Evolutionary conservation across 139 green algal genomes (phyloP), one percentile per base, ranked within the genome.

Genomic region (Chlamydomonas incerta): DNA sequence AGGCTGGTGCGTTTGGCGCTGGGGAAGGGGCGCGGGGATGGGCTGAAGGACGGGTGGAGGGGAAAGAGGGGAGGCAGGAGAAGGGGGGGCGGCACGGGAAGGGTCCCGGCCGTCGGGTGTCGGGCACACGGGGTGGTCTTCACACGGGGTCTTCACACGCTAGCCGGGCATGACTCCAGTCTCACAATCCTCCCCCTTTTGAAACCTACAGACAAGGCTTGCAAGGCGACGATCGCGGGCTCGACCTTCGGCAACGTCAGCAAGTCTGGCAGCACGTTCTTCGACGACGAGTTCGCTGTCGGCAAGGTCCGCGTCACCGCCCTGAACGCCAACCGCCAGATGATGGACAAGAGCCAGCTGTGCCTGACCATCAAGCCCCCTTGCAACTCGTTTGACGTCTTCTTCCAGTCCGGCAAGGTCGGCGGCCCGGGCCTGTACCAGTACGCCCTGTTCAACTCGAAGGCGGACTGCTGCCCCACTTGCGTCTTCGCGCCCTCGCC

Each of bases 381-480:
- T 31, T 85, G 79, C 66, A 41, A 34, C 66, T 33, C 18, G 0
- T 85, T 85, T 31, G 79, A 85, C 21, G 47, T 57, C 0, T 85
- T 85, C 50, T 85, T 76, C 47, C 31, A 76, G 47, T 66, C 79
- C 3, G 33, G n/a, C 26, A 85, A 75, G 46, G 20, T 85, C 1
- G 79, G 79, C 14, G 79, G 10, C 9, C 26, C 79, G 1, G 79
- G 79, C 3, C 31, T 85, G 21, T 85, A 52, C 79, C 79, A 85
- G 33, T 85, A 85, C 33, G 65, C 79, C 2, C 1, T 33, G 21
- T 85, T 85, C 66, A 66, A 85, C 50, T 4, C 26, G 2, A 29
- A 60, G 29, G 65, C 75, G 23, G 26, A 82, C 28, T 90, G 87
- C 81, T 88, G 87, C 55, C 71, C 81, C 24, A 68, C 68, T 3